phyloP scores from a whole-genome alignment of 176 grass and related monocot genomes.

The Aegilops bicornis region DNA sequence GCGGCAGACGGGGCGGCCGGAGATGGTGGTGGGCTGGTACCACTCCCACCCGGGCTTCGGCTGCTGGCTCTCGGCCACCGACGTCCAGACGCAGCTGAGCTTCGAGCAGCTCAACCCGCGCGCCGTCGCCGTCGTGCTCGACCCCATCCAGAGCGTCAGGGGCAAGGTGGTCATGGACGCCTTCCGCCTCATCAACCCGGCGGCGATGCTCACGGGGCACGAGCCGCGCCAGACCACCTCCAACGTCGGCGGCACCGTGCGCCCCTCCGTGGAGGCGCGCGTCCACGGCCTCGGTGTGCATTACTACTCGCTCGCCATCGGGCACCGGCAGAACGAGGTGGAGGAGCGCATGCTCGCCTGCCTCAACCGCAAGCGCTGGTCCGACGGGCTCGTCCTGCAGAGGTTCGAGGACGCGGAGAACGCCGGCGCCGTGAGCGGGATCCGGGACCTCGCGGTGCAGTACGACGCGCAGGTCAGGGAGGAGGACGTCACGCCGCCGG shows the following conservation, averaged over 20 bases:
- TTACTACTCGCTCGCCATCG: constrained; percentile 21
- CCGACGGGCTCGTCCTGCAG: not conserved
- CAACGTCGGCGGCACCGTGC: constrained; percentile 58
- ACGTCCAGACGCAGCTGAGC: constrained; percentile 68
- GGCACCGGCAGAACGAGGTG: not conserved
- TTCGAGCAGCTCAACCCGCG: constrained; percentile 70
- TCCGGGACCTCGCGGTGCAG: constrained; percentile 46
- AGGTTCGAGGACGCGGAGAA: not conserved
- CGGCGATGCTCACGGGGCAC: constrained; percentile 50
- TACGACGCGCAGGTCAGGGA: constrained; percentile 64
- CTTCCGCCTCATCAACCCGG: constrained; percentile 32
- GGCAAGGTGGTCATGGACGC: constrained; percentile 64
- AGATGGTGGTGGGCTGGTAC: constrained; percentile 6
- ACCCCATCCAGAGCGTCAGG: constrained; percentile 75
- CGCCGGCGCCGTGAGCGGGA: not conserved
- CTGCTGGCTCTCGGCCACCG: constrained; percentile 73
- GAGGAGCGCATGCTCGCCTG: constrained; percentile 15
- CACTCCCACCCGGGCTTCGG: constrained; percentile 43
- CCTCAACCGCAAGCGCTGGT: not conserved
- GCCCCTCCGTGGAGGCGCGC: constrained; percentile 50
- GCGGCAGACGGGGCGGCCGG: constrained; percentile 78
- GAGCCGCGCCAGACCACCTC: constrained; percentile 69
- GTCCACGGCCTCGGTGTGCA: not conserved
- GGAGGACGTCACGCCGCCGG: constrained; percentile 58
- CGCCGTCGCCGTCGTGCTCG: constrained; percentile 67